A percentile compares a stretch with the other conserved stretches of the same genome.
Evolutionary conservation across 148 eudicot species (phyloP).

Genomic region (Salicornia ramosissima): DNA sequence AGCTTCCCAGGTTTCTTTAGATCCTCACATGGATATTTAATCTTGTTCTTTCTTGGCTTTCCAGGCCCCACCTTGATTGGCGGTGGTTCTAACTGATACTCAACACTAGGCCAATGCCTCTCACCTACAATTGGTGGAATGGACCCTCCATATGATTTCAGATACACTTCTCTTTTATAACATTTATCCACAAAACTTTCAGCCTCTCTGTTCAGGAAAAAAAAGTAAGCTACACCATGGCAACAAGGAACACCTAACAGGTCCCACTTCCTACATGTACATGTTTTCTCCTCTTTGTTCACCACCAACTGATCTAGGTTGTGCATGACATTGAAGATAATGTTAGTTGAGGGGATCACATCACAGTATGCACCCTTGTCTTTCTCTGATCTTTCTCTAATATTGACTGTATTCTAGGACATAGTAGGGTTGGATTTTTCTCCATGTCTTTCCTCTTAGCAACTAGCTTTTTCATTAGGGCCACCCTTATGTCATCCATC

Average conservation of each 20-base stretch:
- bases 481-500: not conserved
- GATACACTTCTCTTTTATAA: not conserved
- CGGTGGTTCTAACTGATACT: not conserved
- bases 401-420: not conserved
- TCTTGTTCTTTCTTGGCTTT: not conserved
- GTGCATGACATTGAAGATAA: not conserved
- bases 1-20: not conserved
- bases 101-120: not conserved
- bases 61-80: not conserved
- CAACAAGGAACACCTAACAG: not conserved
- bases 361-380: not conserved
- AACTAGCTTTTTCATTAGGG: not conserved
- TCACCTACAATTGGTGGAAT: not conserved
- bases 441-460: not conserved
- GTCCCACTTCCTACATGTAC: not conserved
- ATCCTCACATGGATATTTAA: not conserved
- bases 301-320: not conserved
- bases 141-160: not conserved
- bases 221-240: not conserved
- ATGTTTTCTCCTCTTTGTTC: not conserved
- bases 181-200: not conserved
- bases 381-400: not conserved
- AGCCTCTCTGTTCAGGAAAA: not conserved
- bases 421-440: not conserved
- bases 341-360: not conserved